These are phyloP conservation scores for Cordyceps javanica DNA, from an alignment of 2,329 filamentous ascomycete genomes.

Conservation along the genomic window DNA sequence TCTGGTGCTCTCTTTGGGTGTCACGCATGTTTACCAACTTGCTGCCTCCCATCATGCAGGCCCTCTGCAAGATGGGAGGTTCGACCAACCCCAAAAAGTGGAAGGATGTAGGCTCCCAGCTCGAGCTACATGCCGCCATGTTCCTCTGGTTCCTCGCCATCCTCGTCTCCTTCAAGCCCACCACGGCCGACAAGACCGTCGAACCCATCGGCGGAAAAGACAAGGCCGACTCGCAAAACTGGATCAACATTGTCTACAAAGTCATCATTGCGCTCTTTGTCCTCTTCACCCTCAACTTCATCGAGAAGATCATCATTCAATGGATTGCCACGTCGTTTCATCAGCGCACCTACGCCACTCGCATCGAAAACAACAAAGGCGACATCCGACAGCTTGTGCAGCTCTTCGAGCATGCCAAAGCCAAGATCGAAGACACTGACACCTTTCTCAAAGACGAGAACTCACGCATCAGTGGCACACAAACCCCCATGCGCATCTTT, in stretches of 20 bases:
- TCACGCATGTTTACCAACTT: conserved; percentile 49
- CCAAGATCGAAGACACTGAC: conserved; percentile 53
- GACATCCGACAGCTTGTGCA: conserved; percentile 60
- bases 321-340: conserved; percentile 94
- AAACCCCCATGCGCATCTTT: conserved; percentile 69
- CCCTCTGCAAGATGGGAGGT: conserved; percentile 62
- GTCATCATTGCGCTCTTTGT: conserved; percentile 83
- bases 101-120: conserved; percentile 77
- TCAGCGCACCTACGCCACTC: conserved; percentile 78
- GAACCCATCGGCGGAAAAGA: conserved; percentile 20
- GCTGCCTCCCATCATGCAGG: conserved; percentile 40
- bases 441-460: conserved; percentile 41
- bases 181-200: conserved; percentile 57
- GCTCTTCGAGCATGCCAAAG: conserved; percentile 67
- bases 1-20: conserved; percentile 89
- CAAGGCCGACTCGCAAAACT: conserved; percentile 46
- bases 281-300: conserved; percentile 70
- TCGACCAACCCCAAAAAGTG: conserved; percentile 91
- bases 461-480: conserved; percentile 49
- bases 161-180: conserved; percentile 78
- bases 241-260: conserved; percentile 78
- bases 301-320: conserved; percentile 91
- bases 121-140: conserved; percentile 78
- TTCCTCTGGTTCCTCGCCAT: conserved; percentile 92
- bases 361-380: conserved; percentile 89